Conservation (phyloP, 495 filamentous ascomycete species). For the Glarea lozoyensis region DNA sequence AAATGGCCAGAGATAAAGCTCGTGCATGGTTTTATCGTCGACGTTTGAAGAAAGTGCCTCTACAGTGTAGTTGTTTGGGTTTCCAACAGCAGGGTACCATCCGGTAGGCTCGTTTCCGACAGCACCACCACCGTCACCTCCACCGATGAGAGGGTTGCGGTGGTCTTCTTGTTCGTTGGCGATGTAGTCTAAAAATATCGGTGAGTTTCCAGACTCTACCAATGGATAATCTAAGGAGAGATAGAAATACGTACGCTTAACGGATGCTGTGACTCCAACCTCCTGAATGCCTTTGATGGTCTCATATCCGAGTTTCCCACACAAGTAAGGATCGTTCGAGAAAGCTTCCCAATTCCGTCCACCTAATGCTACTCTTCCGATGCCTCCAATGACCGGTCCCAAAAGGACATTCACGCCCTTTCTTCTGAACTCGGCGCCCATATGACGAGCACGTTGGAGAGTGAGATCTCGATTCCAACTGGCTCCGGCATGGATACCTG, state of each 20-base stretch:
- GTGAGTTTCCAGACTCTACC: not conserved
- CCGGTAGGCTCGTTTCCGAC: no score
- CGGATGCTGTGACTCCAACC: slow-evolving; percentile 37
- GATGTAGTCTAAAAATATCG: slow-evolving; percentile 47
- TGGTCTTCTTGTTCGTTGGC: slow-evolving; percentile 59
- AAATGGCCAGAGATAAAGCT: slow-evolving; percentile 68
- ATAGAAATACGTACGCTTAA: slow-evolving; percentile 17
- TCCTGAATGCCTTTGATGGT: slow-evolving; percentile 41
- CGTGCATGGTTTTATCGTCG: slow-evolving; percentile 61
- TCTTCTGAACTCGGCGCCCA: slow-evolving; percentile 48
- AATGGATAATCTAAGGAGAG: not conserved
- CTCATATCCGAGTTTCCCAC: slow-evolving; percentile 35
- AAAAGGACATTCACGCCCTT: slow-evolving; percentile 61
- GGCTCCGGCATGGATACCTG: slow-evolving; percentile 30
- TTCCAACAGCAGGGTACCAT: no score
- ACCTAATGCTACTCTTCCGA: slow-evolving; percentile 40
- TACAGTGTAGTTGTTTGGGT: no score
- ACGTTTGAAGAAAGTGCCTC: slow-evolving; percentile 51
- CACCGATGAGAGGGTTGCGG: slow-evolving; percentile 33
- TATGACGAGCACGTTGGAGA: slow-evolving; percentile 34
- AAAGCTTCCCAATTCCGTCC: slow-evolving; percentile 51
- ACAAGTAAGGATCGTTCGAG: slow-evolving; percentile 14
- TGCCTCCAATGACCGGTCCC: slow-evolving; percentile 54
- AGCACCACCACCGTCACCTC: not conserved
- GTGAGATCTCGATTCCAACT: slow-evolving; percentile 48